A percentile compares a stretch with the other conserved stretches of the same genome.
Evolutionary conservation across 139 green algal genomes (phyloP).

Genomic region (Chlorella sp.): DNA sequence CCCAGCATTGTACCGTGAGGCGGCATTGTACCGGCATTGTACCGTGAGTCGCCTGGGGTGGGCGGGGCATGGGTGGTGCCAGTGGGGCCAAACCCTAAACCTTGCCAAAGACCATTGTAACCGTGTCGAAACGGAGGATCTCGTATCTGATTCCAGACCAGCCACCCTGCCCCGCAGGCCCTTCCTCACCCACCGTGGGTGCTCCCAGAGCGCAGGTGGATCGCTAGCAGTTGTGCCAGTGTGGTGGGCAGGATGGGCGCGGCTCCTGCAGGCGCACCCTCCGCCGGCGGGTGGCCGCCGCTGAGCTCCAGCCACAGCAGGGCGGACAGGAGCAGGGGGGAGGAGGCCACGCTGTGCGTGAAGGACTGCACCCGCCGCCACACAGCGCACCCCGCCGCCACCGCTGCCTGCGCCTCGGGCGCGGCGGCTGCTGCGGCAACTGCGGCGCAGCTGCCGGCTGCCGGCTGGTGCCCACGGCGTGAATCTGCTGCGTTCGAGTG

Average conservation of each 20-base stretch:
- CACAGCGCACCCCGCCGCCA: background rate
- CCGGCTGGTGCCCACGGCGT: background rate
- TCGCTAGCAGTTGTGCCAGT: conserved; percentile 32
- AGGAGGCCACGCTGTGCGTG: background rate
- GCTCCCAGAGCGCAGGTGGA: background rate
- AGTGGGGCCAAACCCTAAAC: too few relatives aligned
- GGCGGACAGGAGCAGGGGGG: conserved; percentile 13
- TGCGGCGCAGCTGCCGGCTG: background rate
- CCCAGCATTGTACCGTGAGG: too few relatives aligned
- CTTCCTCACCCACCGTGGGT: background rate
- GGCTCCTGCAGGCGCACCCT: background rate
- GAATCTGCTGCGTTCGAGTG: too few relatives aligned
- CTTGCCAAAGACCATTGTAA: too few relatives aligned
- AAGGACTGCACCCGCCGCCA: background rate
- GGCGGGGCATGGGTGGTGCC: too few relatives aligned
- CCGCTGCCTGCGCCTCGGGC: background rate
- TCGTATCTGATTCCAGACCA: too few relatives aligned
- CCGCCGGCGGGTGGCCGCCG: background rate
- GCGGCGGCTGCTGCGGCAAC: background rate
- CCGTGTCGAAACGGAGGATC: too few relatives aligned
- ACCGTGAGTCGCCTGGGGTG: too few relatives aligned
- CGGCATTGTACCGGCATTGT: too few relatives aligned
- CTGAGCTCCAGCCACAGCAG: conserved; percentile 11
- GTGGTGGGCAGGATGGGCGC: background rate
- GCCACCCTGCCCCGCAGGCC: background rate